These are phyloP conservation scores for Cynanchum wilfordii DNA, from an alignment of 257 asterid genomes.

Conservation along the genomic window DNA sequence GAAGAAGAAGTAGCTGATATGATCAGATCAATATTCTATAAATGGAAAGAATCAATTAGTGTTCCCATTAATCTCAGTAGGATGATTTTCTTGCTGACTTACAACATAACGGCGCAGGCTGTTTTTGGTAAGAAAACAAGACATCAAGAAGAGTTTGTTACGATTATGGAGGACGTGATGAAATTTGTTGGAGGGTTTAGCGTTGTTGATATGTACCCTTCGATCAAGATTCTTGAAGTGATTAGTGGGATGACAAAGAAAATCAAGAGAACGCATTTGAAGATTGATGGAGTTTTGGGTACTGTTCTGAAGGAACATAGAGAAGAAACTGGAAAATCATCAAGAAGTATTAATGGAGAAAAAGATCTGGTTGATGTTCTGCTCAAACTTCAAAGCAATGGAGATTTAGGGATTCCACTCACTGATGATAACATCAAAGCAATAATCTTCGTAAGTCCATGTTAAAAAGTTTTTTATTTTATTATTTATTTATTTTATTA, in stretches of 20 bases:
- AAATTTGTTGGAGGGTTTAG: not conserved
- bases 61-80: not conserved
- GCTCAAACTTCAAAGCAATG: not conserved
- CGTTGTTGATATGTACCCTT: not conserved
- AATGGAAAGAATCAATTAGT: not conserved
- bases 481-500: no score
- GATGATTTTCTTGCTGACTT: not conserved
- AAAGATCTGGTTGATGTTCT: not conserved
- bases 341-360: not conserved
- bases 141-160: not conserved
- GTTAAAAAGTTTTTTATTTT: no score
- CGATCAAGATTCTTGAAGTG: not conserved
- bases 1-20: not conserved
- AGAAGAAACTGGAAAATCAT: not conserved
- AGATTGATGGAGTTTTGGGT: not conserved
- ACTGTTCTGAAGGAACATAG: not conserved
- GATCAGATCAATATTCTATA: constrained; percentile 5
- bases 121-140: constrained; percentile 11
- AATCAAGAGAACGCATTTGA: not conserved
- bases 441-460: not conserved
- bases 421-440: not conserved
- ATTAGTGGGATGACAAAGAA: not conserved
- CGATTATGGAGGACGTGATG: not conserved
- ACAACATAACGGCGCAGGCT: not conserved
- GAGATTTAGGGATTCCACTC: not conserved